Evolutionary conservation across 1,284 basidiomycete genomes (phyloP).

Genomic region (Sporisorium graminicola): DNA sequence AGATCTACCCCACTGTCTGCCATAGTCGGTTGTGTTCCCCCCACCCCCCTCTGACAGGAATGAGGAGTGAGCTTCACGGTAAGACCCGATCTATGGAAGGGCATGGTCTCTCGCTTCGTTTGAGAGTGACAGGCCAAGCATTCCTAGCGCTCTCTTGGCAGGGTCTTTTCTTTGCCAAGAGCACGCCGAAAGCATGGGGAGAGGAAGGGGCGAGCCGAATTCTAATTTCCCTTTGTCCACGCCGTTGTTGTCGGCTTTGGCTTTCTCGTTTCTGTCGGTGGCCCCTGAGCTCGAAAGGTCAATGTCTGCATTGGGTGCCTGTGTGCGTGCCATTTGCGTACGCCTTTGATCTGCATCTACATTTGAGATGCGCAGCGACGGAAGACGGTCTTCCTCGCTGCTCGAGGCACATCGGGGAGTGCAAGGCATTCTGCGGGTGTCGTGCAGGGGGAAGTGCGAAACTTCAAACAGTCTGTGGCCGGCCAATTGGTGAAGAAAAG

Average conservation of each 20-base stretch:
- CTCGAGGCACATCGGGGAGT: background rate
- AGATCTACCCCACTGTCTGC: no score
- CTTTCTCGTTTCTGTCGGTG: background rate
- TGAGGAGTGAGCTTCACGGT: no score
- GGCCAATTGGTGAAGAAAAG: background rate
- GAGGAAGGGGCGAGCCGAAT: background rate
- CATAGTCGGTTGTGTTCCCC: no score
- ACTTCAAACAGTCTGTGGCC: background rate
- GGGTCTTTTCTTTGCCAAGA: conserved; percentile 8
- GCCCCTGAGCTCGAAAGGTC: conserved; percentile 15
- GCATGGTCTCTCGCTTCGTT: no score
- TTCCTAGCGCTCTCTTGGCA: conserved; percentile 34
- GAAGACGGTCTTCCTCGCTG: background rate
- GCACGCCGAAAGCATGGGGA: background rate
- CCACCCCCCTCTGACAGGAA: no score
- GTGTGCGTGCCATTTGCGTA: conserved; percentile 8
- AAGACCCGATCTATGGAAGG: background rate
- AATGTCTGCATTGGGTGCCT: no score
- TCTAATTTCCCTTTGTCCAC: no score
- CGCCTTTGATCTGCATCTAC: background rate
- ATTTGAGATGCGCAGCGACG: background rate
- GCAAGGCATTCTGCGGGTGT: background rate
- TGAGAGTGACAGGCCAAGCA: conserved; percentile 8
- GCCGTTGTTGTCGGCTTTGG: no score
- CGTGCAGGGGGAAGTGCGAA: background rate